phyloP scores from a whole-genome alignment of 2,329 filamentous ascomycete species.

The Aspergillus sp. region DNA sequence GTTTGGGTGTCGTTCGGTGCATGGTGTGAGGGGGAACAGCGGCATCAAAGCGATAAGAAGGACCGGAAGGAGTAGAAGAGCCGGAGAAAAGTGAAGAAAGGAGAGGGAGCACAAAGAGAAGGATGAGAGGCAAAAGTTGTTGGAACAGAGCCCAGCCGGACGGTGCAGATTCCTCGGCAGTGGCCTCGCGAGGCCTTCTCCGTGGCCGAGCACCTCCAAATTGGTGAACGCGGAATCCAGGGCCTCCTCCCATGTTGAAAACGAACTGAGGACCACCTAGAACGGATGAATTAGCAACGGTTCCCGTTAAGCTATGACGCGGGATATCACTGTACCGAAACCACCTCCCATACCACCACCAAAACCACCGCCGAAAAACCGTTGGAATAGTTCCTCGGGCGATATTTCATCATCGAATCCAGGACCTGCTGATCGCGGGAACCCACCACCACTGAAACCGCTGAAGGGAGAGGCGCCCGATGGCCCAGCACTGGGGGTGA shows the following conservation, averaged over 20 bases:
- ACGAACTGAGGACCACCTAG: conserved; percentile 76
- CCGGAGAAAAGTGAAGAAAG: conserved; percentile 72
- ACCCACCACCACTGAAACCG: conserved; percentile 45
- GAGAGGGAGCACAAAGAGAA: conserved; percentile 82
- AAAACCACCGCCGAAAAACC: conserved; percentile 81
- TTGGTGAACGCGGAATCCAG: conserved; percentile 89
- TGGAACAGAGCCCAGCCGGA: conserved; percentile 54
- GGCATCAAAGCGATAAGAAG: conserved; percentile 70
- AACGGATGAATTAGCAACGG: conserved; percentile 3
- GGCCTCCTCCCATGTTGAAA: conserved; percentile 89
- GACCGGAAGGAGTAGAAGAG: conserved; percentile 53
- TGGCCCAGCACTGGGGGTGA: conserved; percentile 52
- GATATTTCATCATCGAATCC: conserved; percentile 90
- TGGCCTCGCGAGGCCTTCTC: conserved; percentile 65
- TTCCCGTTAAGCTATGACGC: too few relatives aligned
- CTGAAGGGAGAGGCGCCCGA: conserved; percentile 40
- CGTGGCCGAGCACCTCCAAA: conserved; percentile 79
- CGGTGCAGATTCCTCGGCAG: conserved; percentile 47
- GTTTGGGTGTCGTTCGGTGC: conserved; percentile 64
- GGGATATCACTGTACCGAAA: conserved; percentile 41
- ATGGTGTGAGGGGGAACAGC: conserved; percentile 68
- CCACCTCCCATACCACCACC: conserved; percentile 46
- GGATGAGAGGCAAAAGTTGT: conserved; percentile 78
- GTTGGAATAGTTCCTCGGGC: conserved; percentile 92
- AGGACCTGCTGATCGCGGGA: conserved; percentile 45